Conservation (phyloP, 83 land plant species). For the Diphasiastrum complanatum region DNA sequence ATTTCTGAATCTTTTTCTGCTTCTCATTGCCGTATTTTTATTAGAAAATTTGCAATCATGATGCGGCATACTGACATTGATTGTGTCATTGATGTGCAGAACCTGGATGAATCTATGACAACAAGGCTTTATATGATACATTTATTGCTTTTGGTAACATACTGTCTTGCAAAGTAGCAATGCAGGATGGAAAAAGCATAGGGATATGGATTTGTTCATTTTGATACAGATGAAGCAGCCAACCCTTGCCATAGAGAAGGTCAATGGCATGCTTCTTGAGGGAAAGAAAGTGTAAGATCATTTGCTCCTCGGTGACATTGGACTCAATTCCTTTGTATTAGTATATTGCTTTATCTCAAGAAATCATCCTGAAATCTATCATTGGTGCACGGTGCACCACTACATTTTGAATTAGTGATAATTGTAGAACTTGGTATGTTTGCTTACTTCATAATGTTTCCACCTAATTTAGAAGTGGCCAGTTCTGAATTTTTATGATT, state of each 20-base stretch:
- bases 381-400: too few relatives aligned
- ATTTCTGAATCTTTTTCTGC: not conserved
- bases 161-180: slow-evolving; percentile 57
- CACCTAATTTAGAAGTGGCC: too few relatives aligned
- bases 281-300: slow-evolving; percentile 52
- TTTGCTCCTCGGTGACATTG: not conserved
- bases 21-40: not conserved
- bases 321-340: not conserved
- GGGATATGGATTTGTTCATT: too few relatives aligned
- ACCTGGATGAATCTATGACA: slow-evolving; percentile 45
- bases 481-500: too few relatives aligned
- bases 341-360: not conserved
- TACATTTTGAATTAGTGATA: too few relatives aligned
- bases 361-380: too few relatives aligned
- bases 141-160: slow-evolving; percentile 53
- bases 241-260: slow-evolving; percentile 51
- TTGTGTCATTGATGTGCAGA: slow-evolving; percentile 39
- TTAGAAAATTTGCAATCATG: not conserved
- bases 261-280: slow-evolving; percentile 38
- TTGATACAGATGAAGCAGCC: too few relatives aligned
- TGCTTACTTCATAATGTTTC: too few relatives aligned
- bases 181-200: too few relatives aligned
- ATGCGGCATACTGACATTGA: not conserved
- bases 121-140: slow-evolving; percentile 41
- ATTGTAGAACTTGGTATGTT: too few relatives aligned